Base-by-base conservation (phyloP, 495 filamentous ascomycete genomes). In the Penicillium odoratum region DNA sequence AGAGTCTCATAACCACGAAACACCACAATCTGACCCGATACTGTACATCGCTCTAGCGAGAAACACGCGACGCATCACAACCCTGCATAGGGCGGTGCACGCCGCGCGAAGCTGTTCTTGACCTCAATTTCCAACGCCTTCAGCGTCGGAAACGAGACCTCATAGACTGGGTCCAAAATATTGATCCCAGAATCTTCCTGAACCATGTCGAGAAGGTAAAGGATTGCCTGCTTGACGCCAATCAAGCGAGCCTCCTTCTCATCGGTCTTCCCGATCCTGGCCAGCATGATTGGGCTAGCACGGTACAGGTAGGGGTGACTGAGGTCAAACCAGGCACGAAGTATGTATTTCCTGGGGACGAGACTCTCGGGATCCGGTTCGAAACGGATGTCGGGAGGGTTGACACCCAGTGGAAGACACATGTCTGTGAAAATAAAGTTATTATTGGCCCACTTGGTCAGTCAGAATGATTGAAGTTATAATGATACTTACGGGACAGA, bases 301-400 rank as follows among this genome's bases (percentile, higher is more conserved):
- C 73, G 67, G 28, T 51, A 44, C 5, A 78, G 66, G 50, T 69
- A 76, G 3, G 72, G 73, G 25, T 74, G 54, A 3, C 26, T 18
- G 2, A 18, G 33, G 6, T 66, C 54, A 51, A 75, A 74, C 8
- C 53, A 59, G 8, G 67, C 72, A 6, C 18, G 38, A 7, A 64
- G 9, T 0, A 56, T 11, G 9, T 48, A 43, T 0, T 21, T 21
- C 21, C 21, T 1, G 21, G 21, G 21, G 21, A 21, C 21, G 21
- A 21, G 30, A 7, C 3, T 15, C 15, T 47, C 5, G 0, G 38
- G 21, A n/a, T 48, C 29, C 16, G 25, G 50, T 3, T 61, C 47
- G 10, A 57, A 43, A 1, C 57, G 56, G 34, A 72, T 61, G 4
- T 61, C 52, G 0, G 73, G 67, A 3, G 50, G 31, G 16, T 66